Evolutionary conservation across 148 eudicot genomes (phyloP), one percentile per base, ranked within the genome.

Genomic region (Euryodendron excelsum): DNA sequence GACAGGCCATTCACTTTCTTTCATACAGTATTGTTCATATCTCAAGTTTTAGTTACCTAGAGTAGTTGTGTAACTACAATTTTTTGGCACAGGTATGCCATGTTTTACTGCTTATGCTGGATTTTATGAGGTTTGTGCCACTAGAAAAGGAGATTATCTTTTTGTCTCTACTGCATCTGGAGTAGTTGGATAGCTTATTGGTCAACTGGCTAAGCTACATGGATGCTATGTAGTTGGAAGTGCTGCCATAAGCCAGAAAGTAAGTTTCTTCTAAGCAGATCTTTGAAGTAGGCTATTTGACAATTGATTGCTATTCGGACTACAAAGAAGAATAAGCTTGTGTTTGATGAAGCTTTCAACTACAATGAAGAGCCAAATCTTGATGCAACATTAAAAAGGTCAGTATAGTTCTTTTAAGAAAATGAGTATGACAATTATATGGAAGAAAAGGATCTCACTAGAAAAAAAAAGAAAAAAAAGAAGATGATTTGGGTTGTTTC

Each of bases 121-220:
- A n/a, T n/a, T n/a, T n/a, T n/a, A n/a, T n/a, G n/a, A n/a, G n/a
- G n/a, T n/a, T n/a, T n/a, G n/a, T n/a, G n/a, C n/a, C n/a, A n/a
- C n/a, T n/a, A n/a, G n/a, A n/a, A n/a, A n/a, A n/a, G n/a, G n/a
- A n/a, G n/a, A 5, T 7, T 84, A 65, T 77, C 92, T 91, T 37
- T 94, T 90, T 52, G 97, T 94, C 67, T 94, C 98, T 47, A 96
- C 98, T 67, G 98, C 98, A 41, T 85, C 98, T 80, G 98, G 98
- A 37, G 98, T 94, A 34, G 98, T 94, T 30, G 98, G 97, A 37
- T 97, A 94, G 85, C 87, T 94, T 62, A 97, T 94, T 63, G 98
- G 98, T 44, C 98, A 94, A 76, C 92, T 94, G 75, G 97, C 97
- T 58, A 92, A 91, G 75, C 74, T 94, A 31, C 81, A 90, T 39